Percentiles rank a stretch among this genome's conserved stretches.
phyloP scores from a whole-genome alignment of 1,284 basidiomycete genomes.

The Chalciporus sp. region DNA sequence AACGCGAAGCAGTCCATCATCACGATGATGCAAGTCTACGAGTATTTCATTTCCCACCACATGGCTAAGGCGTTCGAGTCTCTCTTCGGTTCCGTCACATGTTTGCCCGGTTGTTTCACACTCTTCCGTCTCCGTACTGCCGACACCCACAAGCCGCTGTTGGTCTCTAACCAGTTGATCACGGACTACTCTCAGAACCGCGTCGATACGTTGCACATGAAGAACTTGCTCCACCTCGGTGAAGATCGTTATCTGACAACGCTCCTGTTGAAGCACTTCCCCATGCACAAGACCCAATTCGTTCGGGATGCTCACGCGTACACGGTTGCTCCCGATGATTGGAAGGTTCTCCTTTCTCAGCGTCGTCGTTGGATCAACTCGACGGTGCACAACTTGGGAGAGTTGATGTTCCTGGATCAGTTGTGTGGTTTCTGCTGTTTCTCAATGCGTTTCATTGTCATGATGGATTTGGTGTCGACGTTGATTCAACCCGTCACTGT shows the following conservation, averaged over 20 bases:
- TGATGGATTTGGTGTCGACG: conserved; percentile 91
- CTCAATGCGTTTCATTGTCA: conserved; percentile 98
- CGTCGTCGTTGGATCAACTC: conserved; percentile 99
- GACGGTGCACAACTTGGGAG: conserved; percentile 95
- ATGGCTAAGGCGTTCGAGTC: conserved; percentile 98
- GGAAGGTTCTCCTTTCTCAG: conserved; percentile 95
- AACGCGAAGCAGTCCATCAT: conserved; percentile 93
- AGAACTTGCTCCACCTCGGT: conserved; percentile 94
- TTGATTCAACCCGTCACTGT: conserved; percentile 91
- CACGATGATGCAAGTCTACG: conserved; percentile 99
- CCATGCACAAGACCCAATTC: conserved; percentile 91
- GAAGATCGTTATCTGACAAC: conserved; percentile 99
- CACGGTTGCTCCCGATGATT: conserved; percentile 91
- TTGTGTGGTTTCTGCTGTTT: conserved; percentile 98
- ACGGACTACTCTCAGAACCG: conserved; percentile 95
- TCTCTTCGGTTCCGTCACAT: conserved; percentile 96
- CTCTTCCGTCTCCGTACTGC: conserved; percentile 91
- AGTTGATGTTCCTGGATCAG: conserved; percentile 89
- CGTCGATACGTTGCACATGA: conserved; percentile 97
- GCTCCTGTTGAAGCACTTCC: conserved; percentile 92
- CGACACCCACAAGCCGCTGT: conserved; percentile 89
- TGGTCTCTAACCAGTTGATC: conserved; percentile 89
- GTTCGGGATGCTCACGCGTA: conserved; percentile 91
- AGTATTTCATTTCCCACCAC: conserved; percentile 97
- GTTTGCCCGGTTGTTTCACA: conserved; percentile 97